Percentiles rank a stretch among this genome's conserved stretches.
Conservation (phyloP, 2,329 filamentous ascomycete genomes). For the Intubia oerlemansii region DNA sequence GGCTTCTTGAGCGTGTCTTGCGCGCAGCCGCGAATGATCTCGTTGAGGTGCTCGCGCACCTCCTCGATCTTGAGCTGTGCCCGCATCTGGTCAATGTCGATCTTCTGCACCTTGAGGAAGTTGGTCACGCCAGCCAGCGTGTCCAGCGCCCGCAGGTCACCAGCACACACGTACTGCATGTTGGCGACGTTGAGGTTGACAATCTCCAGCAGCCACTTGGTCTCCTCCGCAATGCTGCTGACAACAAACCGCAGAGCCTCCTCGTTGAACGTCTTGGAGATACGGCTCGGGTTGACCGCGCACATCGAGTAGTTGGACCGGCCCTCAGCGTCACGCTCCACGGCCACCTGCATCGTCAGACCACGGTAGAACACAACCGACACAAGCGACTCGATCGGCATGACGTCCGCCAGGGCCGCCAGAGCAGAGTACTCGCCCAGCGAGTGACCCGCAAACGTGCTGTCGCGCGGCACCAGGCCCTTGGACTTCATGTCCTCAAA, state of each 20-base stretch:
- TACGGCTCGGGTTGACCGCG: conserved; percentile 93
- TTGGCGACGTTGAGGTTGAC: conserved; percentile 85
- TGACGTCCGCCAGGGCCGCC: conserved; percentile 87
- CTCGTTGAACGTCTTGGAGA: conserved; percentile 97
- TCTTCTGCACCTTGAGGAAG: conserved; percentile 89
- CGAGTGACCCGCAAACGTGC: conserved; percentile 93
- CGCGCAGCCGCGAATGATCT: conserved; percentile 79
- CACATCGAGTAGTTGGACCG: conserved; percentile 99
- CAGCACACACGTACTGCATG: conserved; percentile 54
- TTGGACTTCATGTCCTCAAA: conserved; percentile 98
- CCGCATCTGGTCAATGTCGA: conserved; percentile 88
- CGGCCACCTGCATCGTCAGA: conserved; percentile 96
- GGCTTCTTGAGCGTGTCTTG: conserved; percentile 80
- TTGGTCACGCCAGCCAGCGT: conserved; percentile 67
- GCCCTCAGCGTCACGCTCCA: conserved; percentile 81
- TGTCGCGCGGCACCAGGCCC: conserved; percentile 86
- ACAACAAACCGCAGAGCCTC: conserved; percentile 93
- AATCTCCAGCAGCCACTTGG: conserved; percentile 91
- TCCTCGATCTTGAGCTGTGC: conserved; percentile 71
- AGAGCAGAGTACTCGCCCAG: conserved; percentile 96
- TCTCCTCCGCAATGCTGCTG: conserved; percentile 82
- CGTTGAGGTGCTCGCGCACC: conserved; percentile 69
- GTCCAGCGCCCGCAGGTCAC: conserved; percentile 49
- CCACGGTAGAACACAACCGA: conserved; percentile 99
- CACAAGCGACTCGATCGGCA: conserved; percentile 97